A percentile compares a stretch with the other conserved stretches of the same genome.
Evolutionary conservation across 2,329 filamentous ascomycete species (phyloP).

Genomic region (Calonectria leucothoes): DNA sequence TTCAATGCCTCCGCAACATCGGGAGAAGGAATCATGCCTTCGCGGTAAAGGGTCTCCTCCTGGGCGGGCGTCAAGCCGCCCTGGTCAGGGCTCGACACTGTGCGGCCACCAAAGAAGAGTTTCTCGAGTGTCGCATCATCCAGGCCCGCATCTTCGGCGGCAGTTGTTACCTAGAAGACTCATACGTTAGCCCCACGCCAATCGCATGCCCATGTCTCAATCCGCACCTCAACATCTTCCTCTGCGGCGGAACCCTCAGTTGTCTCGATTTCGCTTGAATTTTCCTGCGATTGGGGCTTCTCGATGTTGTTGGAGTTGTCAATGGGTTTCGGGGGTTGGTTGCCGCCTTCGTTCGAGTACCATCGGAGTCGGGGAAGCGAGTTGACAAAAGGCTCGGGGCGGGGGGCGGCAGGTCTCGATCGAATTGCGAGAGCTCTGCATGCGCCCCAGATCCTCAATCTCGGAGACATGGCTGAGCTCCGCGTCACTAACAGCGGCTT

Average conservation of each 20-base stretch:
- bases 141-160: constrained; percentile 38
- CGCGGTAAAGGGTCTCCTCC: constrained; percentile 55
- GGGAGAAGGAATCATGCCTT: constrained; percentile 54
- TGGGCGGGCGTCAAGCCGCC: constrained; percentile 56
- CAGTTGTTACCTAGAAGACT: constrained; percentile 28
- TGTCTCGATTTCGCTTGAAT: constrained; percentile 2
- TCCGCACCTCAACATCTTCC: constrained; percentile 36
- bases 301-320: constrained; percentile 27
- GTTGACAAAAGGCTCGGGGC: constrained; percentile 36
- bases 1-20: constrained; percentile 46
- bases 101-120: constrained; percentile 50
- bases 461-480: constrained; percentile 49
- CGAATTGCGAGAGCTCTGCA: constrained; percentile 48
- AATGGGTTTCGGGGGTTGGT: constrained; percentile 38
- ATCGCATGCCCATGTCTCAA: constrained; percentile 23
- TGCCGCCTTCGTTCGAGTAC: constrained; percentile 49
- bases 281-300: constrained; percentile 15
- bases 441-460: constrained; percentile 48
- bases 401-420: constrained; percentile 41
- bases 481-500: constrained; percentile 42
- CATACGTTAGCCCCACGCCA: constrained; percentile 29
- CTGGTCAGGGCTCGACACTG: constrained; percentile 41
- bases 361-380: constrained; percentile 37
- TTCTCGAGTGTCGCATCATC: constrained; percentile 52
- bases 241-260: constrained; percentile 17